These are phyloP conservation scores for Centrapalus pauciflorus DNA, from an alignment of 129 eudicot species.

Conservation along the genomic window DNA sequence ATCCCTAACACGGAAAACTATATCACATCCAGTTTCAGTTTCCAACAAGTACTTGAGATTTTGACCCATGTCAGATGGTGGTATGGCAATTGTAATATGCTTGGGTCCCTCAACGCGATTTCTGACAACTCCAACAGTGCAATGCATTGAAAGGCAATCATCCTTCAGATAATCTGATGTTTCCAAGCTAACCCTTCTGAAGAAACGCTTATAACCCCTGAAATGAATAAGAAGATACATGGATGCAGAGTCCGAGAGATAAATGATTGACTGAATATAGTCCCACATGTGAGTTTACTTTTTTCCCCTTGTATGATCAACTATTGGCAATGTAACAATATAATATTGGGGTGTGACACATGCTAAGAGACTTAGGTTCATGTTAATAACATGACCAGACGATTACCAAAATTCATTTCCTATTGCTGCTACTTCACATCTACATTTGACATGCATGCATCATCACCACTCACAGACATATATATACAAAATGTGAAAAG, in stretches of 20 bases:
- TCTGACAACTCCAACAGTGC: conserved; percentile 89
- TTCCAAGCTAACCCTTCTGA: conserved; percentile 57
- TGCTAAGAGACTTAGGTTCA: not conserved
- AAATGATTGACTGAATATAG: not conserved
- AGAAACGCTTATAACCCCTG: conserved; percentile 95
- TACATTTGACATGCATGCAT: not conserved
- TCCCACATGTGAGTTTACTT: not conserved
- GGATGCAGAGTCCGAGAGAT: conserved; percentile 1
- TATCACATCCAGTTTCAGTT: conserved; percentile 68
- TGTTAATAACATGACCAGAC: not conserved
- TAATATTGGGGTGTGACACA: not conserved
- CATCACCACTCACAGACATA: not conserved
- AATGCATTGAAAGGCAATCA: conserved; percentile 72
- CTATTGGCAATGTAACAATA: not conserved
- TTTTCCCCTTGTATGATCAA: not conserved
- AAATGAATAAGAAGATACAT: conserved; percentile 13
- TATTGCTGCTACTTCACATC: not conserved
- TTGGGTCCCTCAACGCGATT: conserved; percentile 84
- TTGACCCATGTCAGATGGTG: conserved; percentile 90
- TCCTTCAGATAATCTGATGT: conserved; percentile 66
- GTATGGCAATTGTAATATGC: conserved; percentile 45
- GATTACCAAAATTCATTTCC: not conserved
- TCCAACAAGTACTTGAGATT: conserved; percentile 56
- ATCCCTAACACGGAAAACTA: conserved; percentile 54
- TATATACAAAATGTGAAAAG: too few species aligned